Base-by-base conservation (phyloP, 108 stramenopile species). In the Nitzschia sp. region DNA sequence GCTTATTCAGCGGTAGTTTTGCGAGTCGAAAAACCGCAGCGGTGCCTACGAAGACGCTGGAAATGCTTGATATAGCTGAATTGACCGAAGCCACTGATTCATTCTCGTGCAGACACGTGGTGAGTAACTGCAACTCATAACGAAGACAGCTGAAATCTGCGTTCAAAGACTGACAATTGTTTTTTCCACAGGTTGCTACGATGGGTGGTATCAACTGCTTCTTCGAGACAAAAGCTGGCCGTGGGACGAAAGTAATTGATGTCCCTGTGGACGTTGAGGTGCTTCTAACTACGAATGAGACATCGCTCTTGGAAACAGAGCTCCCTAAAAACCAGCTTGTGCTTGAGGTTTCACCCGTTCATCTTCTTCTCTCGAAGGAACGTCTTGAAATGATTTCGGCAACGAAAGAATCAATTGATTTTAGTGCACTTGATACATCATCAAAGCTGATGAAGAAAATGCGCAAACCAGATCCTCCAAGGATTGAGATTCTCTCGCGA, bases 281-380 rank as follows among this genome's bases (percentile, higher is more conserved):
- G 53, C 41, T 84, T 27, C 3, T 66, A 19, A 66, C 72, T 3
- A 36, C 38, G 1, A 78, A 73, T 44, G 53, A 45, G 25, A 50
- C 17, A 5, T 58, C 68, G 0, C 50, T 72, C n/a, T 57, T 79
- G 9, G 82, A 79, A 31, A 50, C 54, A 17, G 75, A 76, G 4
- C 47, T 38, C 30, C 79, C 82, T 25, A 79, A 73, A 50, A 52
- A 68, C 8, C 32, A 79, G 28, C 25, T 69, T 17, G 72, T 73
- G 5, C 30, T 84, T 3, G 74, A 79, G 67, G 58, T 79, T 2
- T 84, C 82, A 1, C 71, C 74, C 3, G 50, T 84, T 25, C 60
- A 79, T 57, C 3, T 79, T 16, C 21, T 79, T 5, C 47, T 84
- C 21, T 84, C 82, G 0, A 53, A 79, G 21, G 15, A 63, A 15